Evolutionary conservation across 129 eudicot genomes (phyloP).

Genomic region (Saussurea involucrata): DNA sequence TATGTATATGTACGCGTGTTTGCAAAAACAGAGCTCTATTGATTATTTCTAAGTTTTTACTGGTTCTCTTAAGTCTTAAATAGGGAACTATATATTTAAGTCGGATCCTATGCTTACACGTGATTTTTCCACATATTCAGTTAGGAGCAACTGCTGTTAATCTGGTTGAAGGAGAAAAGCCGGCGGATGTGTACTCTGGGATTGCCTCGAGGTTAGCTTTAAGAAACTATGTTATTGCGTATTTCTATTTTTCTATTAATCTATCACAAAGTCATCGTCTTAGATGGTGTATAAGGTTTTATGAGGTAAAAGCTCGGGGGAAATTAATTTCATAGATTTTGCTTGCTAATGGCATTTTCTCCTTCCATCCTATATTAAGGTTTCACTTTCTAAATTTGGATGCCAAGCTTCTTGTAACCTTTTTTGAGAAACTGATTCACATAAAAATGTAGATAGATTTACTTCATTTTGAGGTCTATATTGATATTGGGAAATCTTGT

Average conservation of each 20-base stretch:
- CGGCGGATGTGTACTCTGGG: slow-evolving; percentile 95
- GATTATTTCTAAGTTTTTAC: neutral
- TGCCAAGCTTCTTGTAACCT: neutral
- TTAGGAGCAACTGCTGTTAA: slow-evolving; percentile 96
- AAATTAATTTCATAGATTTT: neutral
- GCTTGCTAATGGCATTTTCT: neutral
- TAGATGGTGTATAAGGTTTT: neutral
- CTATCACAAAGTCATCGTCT: neutral
- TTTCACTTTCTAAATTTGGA: neutral
- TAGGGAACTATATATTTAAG: neutral
- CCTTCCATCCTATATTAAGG: neutral
- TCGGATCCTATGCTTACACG: neutral
- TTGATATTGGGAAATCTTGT: slow-evolving; percentile 1
- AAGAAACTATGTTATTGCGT: neutral
- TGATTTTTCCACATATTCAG: slow-evolving; percentile 25
- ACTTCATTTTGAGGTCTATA: neutral
- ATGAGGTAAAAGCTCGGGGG: neutral
- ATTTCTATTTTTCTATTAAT: neutral
- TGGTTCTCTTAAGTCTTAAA: neutral
- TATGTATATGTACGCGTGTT: too few species aligned
- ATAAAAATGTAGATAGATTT: neutral
- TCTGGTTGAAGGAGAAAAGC: slow-evolving; percentile 88
- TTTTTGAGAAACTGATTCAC: neutral
- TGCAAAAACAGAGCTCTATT: neutral
- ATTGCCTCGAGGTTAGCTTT: slow-evolving; percentile 76